These are phyloP conservation scores for Eimeria maxima DNA, from an alignment of 169 alveolate genomes.

Conservation along the genomic window DNA sequence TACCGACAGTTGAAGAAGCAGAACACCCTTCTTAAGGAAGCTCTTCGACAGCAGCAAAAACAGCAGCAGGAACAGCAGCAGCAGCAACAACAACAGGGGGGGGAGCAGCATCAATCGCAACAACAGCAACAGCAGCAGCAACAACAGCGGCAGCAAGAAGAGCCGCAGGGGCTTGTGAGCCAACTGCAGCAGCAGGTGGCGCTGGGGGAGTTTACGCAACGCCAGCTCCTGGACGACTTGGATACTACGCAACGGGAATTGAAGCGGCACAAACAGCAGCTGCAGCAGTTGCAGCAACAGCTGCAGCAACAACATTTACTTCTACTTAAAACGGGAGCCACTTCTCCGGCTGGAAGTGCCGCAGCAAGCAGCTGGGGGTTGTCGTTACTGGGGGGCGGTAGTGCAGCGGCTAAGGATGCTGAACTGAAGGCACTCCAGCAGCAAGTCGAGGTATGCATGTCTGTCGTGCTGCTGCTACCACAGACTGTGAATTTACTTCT, in stretches of 20 bases:
- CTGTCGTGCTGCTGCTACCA: neutral
- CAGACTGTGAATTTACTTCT: neutral
- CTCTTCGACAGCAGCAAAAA: slow-evolving; percentile 56
- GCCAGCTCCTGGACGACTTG: slow-evolving; percentile 62
- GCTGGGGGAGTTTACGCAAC: slow-evolving; percentile 43
- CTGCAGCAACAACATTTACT: slow-evolving; percentile 62
- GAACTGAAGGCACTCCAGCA: slow-evolving; percentile 68
- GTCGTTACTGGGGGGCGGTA: slow-evolving; percentile 55
- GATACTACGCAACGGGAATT: slow-evolving; percentile 53
- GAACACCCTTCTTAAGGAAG: slow-evolving; percentile 52
- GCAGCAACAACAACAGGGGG: slow-evolving; percentile 23
- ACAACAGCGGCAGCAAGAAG: slow-evolving; percentile 58
- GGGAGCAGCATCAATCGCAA: neutral
- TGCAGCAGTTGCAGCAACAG: slow-evolving; percentile 71
- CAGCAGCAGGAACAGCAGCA: slow-evolving; percentile 1
- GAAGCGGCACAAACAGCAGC: slow-evolving; percentile 55
- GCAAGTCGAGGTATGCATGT: slow-evolving; percentile 21
- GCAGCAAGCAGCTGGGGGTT: slow-evolving; percentile 72
- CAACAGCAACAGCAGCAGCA: slow-evolving; percentile 13
- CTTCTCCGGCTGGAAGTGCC: slow-evolving; percentile 24
- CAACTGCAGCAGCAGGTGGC: slow-evolving; percentile 76
- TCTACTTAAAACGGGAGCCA: slow-evolving; percentile 41
- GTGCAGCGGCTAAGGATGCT: slow-evolving; percentile 70
- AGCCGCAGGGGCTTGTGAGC: slow-evolving; percentile 51
- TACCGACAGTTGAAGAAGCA: slow-evolving; percentile 52